Conservation (phyloP, 2,329 filamentous ascomycete species). For the Talaromyces sp. region DNA sequence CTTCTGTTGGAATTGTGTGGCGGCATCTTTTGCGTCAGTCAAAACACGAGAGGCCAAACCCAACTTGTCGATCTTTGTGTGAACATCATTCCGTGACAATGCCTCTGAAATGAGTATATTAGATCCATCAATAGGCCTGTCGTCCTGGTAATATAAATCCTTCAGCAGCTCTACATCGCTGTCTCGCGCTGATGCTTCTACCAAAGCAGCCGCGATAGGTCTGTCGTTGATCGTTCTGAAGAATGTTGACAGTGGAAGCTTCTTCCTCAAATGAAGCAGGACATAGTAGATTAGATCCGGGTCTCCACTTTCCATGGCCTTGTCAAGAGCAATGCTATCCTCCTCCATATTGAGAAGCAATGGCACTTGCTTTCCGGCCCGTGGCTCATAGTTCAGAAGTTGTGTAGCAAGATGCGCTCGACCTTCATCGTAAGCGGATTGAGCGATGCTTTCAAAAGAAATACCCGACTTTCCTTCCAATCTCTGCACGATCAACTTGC, state of each 20-base stretch:
- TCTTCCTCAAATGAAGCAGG: slow-evolving; percentile 81
- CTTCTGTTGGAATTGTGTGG: slow-evolving; percentile 63
- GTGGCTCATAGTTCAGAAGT: slow-evolving; percentile 86
- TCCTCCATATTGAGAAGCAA: slow-evolving; percentile 92
- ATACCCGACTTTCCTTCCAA: slow-evolving; percentile 85
- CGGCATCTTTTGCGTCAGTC: slow-evolving; percentile 74
- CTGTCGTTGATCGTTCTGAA: slow-evolving; percentile 86
- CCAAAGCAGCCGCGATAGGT: slow-evolving; percentile 80
- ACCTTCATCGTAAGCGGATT: slow-evolving; percentile 91
- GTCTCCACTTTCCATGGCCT: slow-evolving; percentile 92
- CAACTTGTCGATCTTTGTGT: slow-evolving; percentile 77
- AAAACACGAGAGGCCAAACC: slow-evolving; percentile 81
- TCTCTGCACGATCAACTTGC: slow-evolving; percentile 78
- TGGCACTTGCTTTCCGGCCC: slow-evolving; percentile 93
- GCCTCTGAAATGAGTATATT: slow-evolving; percentile 84
- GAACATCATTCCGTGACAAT: slow-evolving; percentile 66
- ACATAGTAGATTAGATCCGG: slow-evolving; percentile 91
- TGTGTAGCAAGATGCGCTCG: slow-evolving; percentile 83
- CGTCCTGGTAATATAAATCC: slow-evolving; percentile 96
- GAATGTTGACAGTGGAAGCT: slow-evolving; percentile 83
- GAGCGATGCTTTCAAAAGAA: slow-evolving; percentile 91
- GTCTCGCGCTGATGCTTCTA: slow-evolving; percentile 77
- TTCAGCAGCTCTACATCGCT: slow-evolving; percentile 83
- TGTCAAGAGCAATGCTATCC: slow-evolving; percentile 90
- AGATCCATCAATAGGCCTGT: slow-evolving; percentile 81